Conservation (phyloP, 306 rosid species). For the Arachis hypogaea region DNA sequence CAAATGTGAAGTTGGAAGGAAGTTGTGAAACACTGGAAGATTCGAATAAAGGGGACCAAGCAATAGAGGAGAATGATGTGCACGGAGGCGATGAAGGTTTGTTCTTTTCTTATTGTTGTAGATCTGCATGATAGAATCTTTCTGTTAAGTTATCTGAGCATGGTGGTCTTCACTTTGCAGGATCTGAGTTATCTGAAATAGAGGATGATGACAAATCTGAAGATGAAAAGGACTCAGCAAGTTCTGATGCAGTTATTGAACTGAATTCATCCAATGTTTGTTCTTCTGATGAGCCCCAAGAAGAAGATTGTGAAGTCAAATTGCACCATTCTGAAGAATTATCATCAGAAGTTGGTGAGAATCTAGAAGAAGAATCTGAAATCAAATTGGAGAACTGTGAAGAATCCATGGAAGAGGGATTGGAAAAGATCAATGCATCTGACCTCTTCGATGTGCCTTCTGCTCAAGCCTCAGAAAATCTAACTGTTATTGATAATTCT, state of each 20-base stretch:
- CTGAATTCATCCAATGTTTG: background rate
- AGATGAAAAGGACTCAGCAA: background rate
- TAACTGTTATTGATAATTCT: too few species aligned
- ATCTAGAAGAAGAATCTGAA: background rate
- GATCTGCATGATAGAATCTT: background rate
- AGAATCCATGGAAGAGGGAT: background rate
- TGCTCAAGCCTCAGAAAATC: background rate
- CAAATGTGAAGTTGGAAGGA: slow-evolving; percentile 18
- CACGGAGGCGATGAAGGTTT: slow-evolving; percentile 38
- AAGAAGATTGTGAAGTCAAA: background rate
- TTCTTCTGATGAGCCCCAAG: slow-evolving; percentile 1
- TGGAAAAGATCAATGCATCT: background rate
- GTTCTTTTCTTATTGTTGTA: background rate
- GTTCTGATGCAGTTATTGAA: slow-evolving; percentile 16
- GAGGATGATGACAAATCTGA: slow-evolving; percentile 9
- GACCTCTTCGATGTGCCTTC: background rate
- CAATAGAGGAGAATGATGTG: slow-evolving; percentile 16
- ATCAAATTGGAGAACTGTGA: background rate
- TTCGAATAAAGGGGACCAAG: slow-evolving; percentile 25
- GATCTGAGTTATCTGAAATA: slow-evolving; percentile 1
- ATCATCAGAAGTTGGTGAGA: background rate
- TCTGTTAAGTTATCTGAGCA: slow-evolving; percentile 18
- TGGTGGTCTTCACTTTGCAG: slow-evolving; percentile 34
- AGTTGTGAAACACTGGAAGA: background rate
- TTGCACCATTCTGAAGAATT: too few species aligned